Evolutionary conservation across 805 yeast genomes (phyloP), one percentile per base, ranked within the genome.

Genomic region (Yarrowia sp.): DNA sequence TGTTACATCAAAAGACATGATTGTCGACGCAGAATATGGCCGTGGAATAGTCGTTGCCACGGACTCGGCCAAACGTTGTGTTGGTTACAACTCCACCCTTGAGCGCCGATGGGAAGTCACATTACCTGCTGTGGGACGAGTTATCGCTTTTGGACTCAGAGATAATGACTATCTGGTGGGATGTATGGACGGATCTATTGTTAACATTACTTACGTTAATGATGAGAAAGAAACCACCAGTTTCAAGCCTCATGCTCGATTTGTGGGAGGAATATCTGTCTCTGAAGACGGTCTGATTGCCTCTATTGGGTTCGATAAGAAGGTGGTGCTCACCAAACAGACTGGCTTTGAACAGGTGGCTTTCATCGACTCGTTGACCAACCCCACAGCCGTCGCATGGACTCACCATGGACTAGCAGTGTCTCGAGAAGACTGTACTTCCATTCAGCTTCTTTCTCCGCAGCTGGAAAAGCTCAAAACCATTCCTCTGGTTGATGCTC

Each of bases 351-450:
- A 46, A 19, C 33, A 46, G 24, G 38, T 61, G 7, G 66, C 66
- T 0, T 47, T 44, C n/a, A 61, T 46, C 20, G 55, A 61, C 55
- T 47, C 55, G 2, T 44, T 47, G 12, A 46, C 66, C 0, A 61
- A 44, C 38, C 66, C 66, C 34, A 61, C 66, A 9, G 66, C 66
- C 2, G 44, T 61, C 1, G 66, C 44, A 5, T 61, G 66, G 66
- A 47, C 66, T 20, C 55, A 61, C 2, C 15, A 19, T n/a, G 52
- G 52, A 9, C 38, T 61, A 3, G 55, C 55, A 3, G 66, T 61
- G 34, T 61, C 66, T 24, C 42, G 55, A 44, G 55, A 61, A 39
- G 55, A 61, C 36, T 46, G 66, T 7, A 61, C 66, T 6, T 44
- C 55, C 15, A 46, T 61, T 12, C 55, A 61, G 24, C 55, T 61